phyloP scores from a whole-genome alignment of 768 basidiomycete species.

The Lactarius tabidus region DNA sequence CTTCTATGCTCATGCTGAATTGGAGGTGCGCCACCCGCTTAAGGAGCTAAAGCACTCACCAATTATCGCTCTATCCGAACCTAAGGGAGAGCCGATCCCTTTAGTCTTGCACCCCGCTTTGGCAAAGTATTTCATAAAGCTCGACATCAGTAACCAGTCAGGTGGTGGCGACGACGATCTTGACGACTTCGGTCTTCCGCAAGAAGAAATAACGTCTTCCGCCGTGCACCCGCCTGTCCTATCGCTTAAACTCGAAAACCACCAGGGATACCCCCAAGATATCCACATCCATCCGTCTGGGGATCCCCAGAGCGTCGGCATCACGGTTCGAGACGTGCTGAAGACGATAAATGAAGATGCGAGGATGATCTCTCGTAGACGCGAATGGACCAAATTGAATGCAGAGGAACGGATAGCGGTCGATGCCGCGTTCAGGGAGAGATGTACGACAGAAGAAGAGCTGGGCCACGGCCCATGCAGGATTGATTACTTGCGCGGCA shows the following conservation, averaged over 20 bases:
- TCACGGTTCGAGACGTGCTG: conserved; percentile 18
- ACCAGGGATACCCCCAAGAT: conserved; percentile 15
- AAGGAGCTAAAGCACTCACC: not conserved
- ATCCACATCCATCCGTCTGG: conserved; percentile 4
- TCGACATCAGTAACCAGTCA: conserved; percentile 12
- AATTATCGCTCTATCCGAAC: not conserved
- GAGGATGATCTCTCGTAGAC: conserved; percentile 13
- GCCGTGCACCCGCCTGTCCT: conserved; percentile 12
- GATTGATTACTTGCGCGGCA: conserved; percentile 16
- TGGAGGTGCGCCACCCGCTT: not conserved
- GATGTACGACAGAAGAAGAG: conserved; percentile 5
- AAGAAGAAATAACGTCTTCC: conserved; percentile 7
- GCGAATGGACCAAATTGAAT: conserved; percentile 14
- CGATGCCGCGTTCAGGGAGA: conserved; percentile 13
- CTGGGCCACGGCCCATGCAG: conserved; percentile 18
- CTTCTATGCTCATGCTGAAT: conserved; percentile 17
- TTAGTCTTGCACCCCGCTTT: conserved; percentile 15
- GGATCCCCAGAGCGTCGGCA: not conserved
- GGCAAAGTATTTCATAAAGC: conserved; percentile 13
- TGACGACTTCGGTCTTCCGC: conserved; percentile 12
- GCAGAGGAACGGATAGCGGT: conserved; percentile 2
- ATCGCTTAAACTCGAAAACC: conserved; percentile 10
- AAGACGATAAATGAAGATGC: conserved; percentile 9
- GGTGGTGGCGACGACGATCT: not conserved
- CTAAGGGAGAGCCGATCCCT: conserved; percentile 16